Base-by-base conservation (phyloP, 2,329 filamentous ascomycete genomes). In the Polychaeton citri region DNA sequence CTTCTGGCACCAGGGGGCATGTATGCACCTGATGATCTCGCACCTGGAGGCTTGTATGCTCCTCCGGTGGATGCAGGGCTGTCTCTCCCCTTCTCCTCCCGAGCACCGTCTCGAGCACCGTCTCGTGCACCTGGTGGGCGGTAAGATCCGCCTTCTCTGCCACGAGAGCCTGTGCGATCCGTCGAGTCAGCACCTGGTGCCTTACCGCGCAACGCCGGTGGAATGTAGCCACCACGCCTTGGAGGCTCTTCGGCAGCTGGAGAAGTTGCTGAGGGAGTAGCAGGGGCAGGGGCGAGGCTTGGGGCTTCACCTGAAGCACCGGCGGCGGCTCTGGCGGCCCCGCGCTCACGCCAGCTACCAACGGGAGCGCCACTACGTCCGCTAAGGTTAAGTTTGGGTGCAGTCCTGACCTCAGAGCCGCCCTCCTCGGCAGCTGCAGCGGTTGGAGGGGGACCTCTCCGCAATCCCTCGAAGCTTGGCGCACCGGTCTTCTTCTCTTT, bases 331-430 rank as follows among this genome's bases (percentile, higher is more conserved):
- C 59, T 63, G 30, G 64, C 59, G 34, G 73, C 74, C 59, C 84
- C 72, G 50, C 79, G 77, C 20, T 85, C 80, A 57, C 81, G 76
- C 81, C 81, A 86, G 49, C 70, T 74, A 37, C 75, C 67, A 63
- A 76, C 79, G 55, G 56, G 66, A 2, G 19, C 38, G 38, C 42
- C 44, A 21, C 43, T 42, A 17, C 33, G 30, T 47, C 74, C 72
- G 41, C 71, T 61, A 36, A 85, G 70, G 36, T 66, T 59, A 42
- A 85, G 66, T 43, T 68, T 71, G 26, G 78, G 79, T 49, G 51
- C 30, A 43, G 73, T 66, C 38, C 63, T 56, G 18, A 71, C 66
- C 21, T 72, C 67, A 36, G 64, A 57, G 35, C 65, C 18, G 18
- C 37, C 61, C 47, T 69, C 66, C n/a, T n/a, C n/a, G n/a, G n/a